Evolutionary conservation across 441 rosid species (phyloP).

Genomic region (Omphalea diandra): DNA sequence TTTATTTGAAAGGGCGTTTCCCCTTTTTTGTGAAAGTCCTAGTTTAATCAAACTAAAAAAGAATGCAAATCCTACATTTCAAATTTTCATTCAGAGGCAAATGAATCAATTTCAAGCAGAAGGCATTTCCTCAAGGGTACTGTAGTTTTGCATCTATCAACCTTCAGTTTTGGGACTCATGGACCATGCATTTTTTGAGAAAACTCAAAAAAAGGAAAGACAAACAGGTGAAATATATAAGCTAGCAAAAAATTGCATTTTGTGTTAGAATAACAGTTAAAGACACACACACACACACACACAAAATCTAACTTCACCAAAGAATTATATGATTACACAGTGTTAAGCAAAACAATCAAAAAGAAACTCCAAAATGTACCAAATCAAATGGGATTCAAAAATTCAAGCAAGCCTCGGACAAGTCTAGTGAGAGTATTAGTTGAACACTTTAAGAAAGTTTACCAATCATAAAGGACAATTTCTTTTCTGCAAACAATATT

Average conservation of each 20-base stretch:
- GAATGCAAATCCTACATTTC: neutral
- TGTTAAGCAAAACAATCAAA: neutral
- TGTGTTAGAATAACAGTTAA: neutral
- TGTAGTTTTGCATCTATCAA: neutral
- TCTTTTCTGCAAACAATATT: neutral
- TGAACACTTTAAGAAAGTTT: neutral
- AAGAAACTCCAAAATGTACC: neutral
- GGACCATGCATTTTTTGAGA: neutral
- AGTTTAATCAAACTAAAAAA: neutral
- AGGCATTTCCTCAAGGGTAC: neutral
- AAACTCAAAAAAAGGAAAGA: neutral
- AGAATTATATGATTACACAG: neutral
- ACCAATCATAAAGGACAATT: neutral
- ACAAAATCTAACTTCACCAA: no score
- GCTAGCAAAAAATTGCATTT: neutral
- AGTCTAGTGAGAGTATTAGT: neutral
- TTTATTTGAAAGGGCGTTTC: neutral
- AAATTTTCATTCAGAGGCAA: neutral
- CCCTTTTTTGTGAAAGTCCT: neutral
- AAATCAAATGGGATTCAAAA: neutral
- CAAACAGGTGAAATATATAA: neutral
- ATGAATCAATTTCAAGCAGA: neutral
- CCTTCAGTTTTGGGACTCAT: neutral
- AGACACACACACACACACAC: no score
- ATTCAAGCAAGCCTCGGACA: neutral